Evolutionary conservation across 1,284 basidiomycete genomes (phyloP).

Genomic region (Macrocystidia cucumis): DNA sequence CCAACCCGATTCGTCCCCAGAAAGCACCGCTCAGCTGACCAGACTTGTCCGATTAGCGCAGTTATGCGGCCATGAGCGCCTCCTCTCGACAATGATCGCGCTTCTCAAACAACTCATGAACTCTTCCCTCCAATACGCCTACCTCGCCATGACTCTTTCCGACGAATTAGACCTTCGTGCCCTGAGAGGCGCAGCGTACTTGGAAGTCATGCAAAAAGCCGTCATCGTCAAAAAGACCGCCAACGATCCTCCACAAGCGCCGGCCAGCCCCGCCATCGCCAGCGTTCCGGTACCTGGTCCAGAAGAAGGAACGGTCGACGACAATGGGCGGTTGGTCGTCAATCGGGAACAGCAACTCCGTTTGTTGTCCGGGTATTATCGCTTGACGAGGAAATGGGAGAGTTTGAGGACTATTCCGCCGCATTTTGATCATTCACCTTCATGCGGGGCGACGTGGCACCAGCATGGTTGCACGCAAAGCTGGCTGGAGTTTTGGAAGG

Average conservation of each 20-base stretch:
- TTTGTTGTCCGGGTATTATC: conserved; percentile 56
- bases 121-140: conserved; percentile 50
- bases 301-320: conserved; percentile 22
- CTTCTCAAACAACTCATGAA: conserved; percentile 51
- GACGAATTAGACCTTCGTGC: conserved; percentile 53
- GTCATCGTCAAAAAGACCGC: conserved; percentile 32
- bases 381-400: conserved; percentile 58
- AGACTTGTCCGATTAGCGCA: conserved; percentile 57
- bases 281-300: conserved; percentile 4
- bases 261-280: conserved; percentile 2
- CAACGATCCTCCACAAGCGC: conserved; percentile 16
- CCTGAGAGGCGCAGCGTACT: conserved; percentile 55
- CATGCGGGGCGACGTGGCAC: conserved; percentile 61
- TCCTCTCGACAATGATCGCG: conserved; percentile 50
- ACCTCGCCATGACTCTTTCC: conserved; percentile 59
- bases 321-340: conserved; percentile 37
- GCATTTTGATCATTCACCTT: conserved; percentile 48
- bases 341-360: conserved; percentile 50
- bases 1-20: conserved; percentile 15
- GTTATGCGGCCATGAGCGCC: conserved; percentile 47
- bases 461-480: conserved; percentile 58
- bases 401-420: conserved; percentile 43
- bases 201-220: conserved; percentile 59
- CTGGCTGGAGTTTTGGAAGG: conserved; percentile 65
- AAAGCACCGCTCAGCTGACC: conserved; percentile 40